Conservation (phyloP, 1,139 yeast species). For the Yamadazyma diospyri region DNA sequence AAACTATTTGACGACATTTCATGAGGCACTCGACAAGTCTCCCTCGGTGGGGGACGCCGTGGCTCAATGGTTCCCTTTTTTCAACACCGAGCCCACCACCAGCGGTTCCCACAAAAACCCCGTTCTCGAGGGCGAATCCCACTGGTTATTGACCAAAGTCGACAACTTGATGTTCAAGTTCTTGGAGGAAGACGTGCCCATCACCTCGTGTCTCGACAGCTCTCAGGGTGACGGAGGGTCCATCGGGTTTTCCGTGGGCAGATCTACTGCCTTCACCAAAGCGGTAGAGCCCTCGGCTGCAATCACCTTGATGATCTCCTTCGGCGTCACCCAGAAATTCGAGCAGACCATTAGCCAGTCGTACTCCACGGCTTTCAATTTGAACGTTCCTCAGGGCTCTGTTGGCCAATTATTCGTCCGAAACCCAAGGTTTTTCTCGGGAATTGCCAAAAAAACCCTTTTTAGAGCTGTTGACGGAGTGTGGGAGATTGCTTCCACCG, state of each 20-base stretch:
- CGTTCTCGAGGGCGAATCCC: not conserved
- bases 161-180: conserved; percentile 5
- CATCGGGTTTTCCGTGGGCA: conserved; percentile 10
- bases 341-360: conserved; percentile 3
- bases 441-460: conserved; percentile 7
- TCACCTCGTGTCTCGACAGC: conserved; percentile 14
- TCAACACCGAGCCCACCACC: not conserved
- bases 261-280: conserved; percentile 5
- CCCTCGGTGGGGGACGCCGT: conserved; percentile 1
- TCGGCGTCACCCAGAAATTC: conserved; percentile 1
- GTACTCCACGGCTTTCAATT: conserved; percentile 8
- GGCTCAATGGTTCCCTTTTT: not conserved
- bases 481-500: conserved; percentile 2
- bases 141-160: conserved; percentile 5
- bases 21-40: conserved; percentile 1
- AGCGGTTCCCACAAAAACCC: not conserved
- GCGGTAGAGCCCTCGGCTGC: conserved; percentile 8
- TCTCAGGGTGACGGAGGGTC: conserved; percentile 15
- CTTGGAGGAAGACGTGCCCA: conserved; percentile 10
- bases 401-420: conserved; percentile 14
- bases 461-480: conserved; percentile 1
- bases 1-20: not conserved
- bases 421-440: conserved; percentile 10
- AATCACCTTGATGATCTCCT: conserved; percentile 2
- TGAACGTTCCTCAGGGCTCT: conserved; percentile 11